Base-by-base conservation (phyloP, 306 rosid species). In the Sechiopsis laciniata region DNA sequence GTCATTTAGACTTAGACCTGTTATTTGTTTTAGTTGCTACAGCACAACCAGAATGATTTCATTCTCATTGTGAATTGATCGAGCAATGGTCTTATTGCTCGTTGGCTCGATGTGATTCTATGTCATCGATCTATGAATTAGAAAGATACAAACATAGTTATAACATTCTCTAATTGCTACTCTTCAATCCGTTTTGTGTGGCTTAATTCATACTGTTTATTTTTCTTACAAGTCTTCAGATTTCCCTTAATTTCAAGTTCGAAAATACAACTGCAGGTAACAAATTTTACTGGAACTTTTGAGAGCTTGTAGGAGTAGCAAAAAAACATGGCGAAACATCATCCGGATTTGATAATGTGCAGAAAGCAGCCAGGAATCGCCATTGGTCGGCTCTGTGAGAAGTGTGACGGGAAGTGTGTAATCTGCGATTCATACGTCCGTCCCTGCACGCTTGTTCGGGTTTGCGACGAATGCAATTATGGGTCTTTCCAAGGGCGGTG, bases 361-460 rank as follows among this genome's bases (percentile, higher is more conserved):
- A 82, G 93, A 37, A 85, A 88, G 79, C 92, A 94, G 77, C 96
- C 95, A 0, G 97, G 98, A 73, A 90, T 90, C 74, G 88, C 95
- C 32, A 88, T 85, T 71, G 92, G 90, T 46, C 82, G 93, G 55
- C 86, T 88, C 32, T 88, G 93, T 11, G 88, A 88, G 81, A 88
- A 88, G 80, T 88, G 93, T 52, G 93, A 88, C 6, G 90, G 93
- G 73, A 88, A 88, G 81, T 88, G 93, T 53, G 90, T 88, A 78
- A 88, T 88, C 12, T 88, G 90, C 22, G 90, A 88, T 58, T 88
- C 93, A 7, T 82, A 85, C 4, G 99, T 94, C 75, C 90, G 95
- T 20, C 99, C 97, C 32, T 91, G 96, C 81, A 89, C 99, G 0
- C 96, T 91, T 35, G 92, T 94, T 46, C 86, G 98, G 51, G 97